Percentiles rank a stretch among this genome's conserved stretches.
phyloP scores from a whole-genome alignment of 805 yeast species.

The Cyberlindnera veronae region DNA sequence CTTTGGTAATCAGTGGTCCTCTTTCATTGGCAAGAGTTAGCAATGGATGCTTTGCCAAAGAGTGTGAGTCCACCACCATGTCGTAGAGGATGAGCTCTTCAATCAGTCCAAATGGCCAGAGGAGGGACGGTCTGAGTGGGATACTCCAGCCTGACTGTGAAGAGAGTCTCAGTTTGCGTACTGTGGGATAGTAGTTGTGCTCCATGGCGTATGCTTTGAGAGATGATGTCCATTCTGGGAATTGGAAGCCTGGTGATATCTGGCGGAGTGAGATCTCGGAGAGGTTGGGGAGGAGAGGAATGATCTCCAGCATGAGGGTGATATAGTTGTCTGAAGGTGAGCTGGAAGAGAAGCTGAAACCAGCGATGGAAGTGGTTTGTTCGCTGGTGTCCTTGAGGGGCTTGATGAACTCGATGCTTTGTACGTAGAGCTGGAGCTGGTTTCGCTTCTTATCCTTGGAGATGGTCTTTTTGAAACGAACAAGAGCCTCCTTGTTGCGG shows the following conservation, averaged over 20 bases:
- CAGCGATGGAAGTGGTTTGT: constrained; percentile 20
- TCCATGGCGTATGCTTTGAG: constrained; percentile 26
- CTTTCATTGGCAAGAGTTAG: constrained; percentile 24
- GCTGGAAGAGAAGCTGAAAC: constrained; percentile 22
- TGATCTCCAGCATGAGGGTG: constrained; percentile 37
- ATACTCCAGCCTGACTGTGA: constrained; percentile 51
- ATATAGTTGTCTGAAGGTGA: constrained; percentile 27
- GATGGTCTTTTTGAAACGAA: constrained; percentile 35
- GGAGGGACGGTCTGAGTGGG: constrained; percentile 45
- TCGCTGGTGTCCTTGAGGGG: constrained; percentile 18
- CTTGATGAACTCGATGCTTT: constrained; percentile 16
- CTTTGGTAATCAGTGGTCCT: constrained; percentile 22
- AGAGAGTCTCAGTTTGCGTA: constrained; percentile 35
- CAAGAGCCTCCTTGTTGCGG: constrained; percentile 14
- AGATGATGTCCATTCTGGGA: constrained; percentile 31
- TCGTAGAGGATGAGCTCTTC: constrained; percentile 42
- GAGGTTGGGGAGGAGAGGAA: constrained; percentile 46
- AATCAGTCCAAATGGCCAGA: constrained; percentile 44
- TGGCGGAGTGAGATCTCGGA: constrained; percentile 38
- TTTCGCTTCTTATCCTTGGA: constrained; percentile 30
- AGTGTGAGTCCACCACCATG: constrained; percentile 45
- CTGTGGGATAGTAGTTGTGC: constrained; percentile 25
- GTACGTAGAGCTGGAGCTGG: constrained; percentile 23
- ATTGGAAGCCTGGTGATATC: constrained; percentile 48
- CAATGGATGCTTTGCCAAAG: constrained; percentile 30